Base-by-base conservation (phyloP, 495 filamentous ascomycete species). In the Podospora fimiseda region DNA sequence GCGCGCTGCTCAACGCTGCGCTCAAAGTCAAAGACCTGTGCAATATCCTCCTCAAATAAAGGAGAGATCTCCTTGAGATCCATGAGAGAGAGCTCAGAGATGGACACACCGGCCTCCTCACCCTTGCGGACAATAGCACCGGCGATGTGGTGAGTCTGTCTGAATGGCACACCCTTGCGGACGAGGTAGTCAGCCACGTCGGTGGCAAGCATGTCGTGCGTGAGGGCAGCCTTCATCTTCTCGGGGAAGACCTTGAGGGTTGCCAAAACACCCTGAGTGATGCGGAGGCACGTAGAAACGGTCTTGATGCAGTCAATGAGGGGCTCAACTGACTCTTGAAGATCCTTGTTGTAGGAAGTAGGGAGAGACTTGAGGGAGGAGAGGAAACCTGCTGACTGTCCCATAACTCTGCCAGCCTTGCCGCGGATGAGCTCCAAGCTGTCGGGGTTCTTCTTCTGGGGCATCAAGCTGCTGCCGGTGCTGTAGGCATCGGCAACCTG, bases 101-200 rank as follows among this genome's bases (percentile, higher is more conserved):
- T 96, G 43, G 85, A 79, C 3, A 80, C 74, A 21, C 75, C 77
- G 37, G 77, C 74, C 59, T 86, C 70, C 74, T 95, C 90, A 0
- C 70, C 69, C 22, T 64, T 61, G 20, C 83, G 82, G 13, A 96
- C 91, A 8, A 88, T 80, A 38, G 80, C 81, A 9, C 92, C 92
- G 2, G 85, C 87, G 66, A 95, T 90, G 70, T 95, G 90, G 74
- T 95, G 90, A 1, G 89, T 88, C 74, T 95, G 87, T 16, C 84
- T 71, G 75, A 88, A 88, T 7, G 85, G 85, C 18, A 93, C 87
- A 33, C 89, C 89, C 77, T 93, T 92, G 59, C 88, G 80, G 37
- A 96, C 92, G 3, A 95, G 78, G 68, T 94, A 95, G 64, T 95
- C 91, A 18, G 91, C 92, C 38, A 95, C 74, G 60, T 95, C 90